Base-by-base conservation (phyloP, 805 yeast genomes). In the Komagataella ulmi region DNA sequence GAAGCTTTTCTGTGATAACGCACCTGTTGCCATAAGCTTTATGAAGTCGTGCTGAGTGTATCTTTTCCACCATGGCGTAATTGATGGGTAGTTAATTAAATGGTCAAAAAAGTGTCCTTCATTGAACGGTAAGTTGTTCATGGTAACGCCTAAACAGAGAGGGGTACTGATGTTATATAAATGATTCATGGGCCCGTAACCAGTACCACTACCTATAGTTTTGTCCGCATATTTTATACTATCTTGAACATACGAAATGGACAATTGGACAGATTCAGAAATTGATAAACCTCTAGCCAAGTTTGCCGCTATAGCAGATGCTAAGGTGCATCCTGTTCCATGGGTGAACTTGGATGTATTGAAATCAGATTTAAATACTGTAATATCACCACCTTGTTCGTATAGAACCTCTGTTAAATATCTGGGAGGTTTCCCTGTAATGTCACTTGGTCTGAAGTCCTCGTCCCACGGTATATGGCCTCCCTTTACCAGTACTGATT, bases 321-420 rank as follows among this genome's bases (percentile, higher is more conserved):
- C 80, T 50, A 89, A 70, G 0, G 96, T 85, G 65, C 97, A 89
- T 1, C 97, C 97, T 3, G 96, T 88, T 10, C 97, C 97, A 63
- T 89, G 97, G 1, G 87, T 80, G 60, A 83, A 77, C 2, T 66
- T 62, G 1, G 88, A 71, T 6, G 66, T 60, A 10, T 78, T 63
- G 55, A 59, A 75, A 1, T 63, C 65, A 7, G 84, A 79, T 53
- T 69, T 70, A 59, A 75, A 80, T 1, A 77, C 61, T 0, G 73
- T 66, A 47, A 67, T 58, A 2, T 61, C 56, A 12, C 69, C 68
- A 14, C 58, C 58, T 7, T 67, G 66, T 17, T 64, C 63, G 51
- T 63, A 62, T 10, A 59, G 58, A 24, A 59, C 60, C 53, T 62
- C 68, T 14, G 57, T 47, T 46, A 55, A 54, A 30, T 30, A 30